These are phyloP conservation scores for Zasmidium angulare DNA, from an alignment of 2,329 filamentous ascomycete species.

Conservation along the genomic window DNA sequence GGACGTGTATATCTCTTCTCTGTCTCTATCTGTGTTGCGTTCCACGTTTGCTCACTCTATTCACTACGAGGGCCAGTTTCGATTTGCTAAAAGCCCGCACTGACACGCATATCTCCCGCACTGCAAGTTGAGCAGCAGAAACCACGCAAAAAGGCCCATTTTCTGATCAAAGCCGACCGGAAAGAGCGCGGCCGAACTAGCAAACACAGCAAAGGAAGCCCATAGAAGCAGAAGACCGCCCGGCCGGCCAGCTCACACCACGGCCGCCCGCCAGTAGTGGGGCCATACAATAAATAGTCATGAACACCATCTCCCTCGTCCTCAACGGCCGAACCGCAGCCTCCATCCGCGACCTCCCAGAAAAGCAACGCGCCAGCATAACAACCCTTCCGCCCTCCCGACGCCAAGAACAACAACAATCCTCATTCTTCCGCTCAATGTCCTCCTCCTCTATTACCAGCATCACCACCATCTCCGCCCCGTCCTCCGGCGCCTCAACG, in stretches of 20 bases:
- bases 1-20: no score
- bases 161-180: no score
- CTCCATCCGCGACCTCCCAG: constrained; percentile 19
- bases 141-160: no score
- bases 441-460: not conserved
- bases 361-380: constrained; percentile 14
- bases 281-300: constrained; percentile 13
- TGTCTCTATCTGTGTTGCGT: not conserved
- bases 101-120: not conserved
- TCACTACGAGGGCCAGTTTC: not conserved
- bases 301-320: constrained; percentile 32
- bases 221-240: not conserved
- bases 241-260: not conserved
- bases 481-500: not conserved
- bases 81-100: constrained; percentile 1
- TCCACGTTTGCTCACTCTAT: not conserved
- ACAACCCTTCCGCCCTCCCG: constrained; percentile 9
- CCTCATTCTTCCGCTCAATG: not conserved
- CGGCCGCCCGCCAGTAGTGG: not conserved
- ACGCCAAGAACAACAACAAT: no score
- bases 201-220: not conserved
- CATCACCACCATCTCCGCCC: not conserved
- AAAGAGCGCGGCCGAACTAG: not conserved
- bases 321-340: constrained; percentile 29
- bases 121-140: not conserved